Percentiles rank a stretch among this genome's conserved stretches.
phyloP scores from a whole-genome alignment of 805 yeast genomes.

The Cyberlindnera petersonii region DNA sequence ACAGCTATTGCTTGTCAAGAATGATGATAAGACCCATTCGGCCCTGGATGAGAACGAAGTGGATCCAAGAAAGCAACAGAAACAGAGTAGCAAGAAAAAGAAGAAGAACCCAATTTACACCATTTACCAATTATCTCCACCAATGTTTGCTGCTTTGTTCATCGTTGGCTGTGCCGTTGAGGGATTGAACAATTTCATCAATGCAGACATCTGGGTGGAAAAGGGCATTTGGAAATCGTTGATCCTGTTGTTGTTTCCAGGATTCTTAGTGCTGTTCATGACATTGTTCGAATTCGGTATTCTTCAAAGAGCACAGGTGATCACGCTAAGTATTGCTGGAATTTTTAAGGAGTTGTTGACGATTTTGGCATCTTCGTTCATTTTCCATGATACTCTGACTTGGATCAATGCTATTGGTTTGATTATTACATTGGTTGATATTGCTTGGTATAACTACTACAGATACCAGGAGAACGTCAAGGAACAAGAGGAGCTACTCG shows the following conservation, averaged over 20 bases:
- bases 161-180: slow-evolving; percentile 65
- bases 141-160: slow-evolving; percentile 65
- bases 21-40: slow-evolving; percentile 21
- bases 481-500: slow-evolving; percentile 9
- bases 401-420: slow-evolving; percentile 71
- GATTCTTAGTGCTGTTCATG: slow-evolving; percentile 83
- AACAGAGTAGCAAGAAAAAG: slow-evolving; percentile 8
- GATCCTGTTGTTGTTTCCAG: slow-evolving; percentile 68
- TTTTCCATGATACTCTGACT: slow-evolving; percentile 72
- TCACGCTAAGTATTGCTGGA: slow-evolving; percentile 87
- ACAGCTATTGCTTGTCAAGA: slow-evolving; percentile 67
- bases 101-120: slow-evolving; percentile 74
- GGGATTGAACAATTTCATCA: slow-evolving; percentile 51
- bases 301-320: slow-evolving; percentile 73
- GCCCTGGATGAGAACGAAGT: neutral
- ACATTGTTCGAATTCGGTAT: slow-evolving; percentile 84
- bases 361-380: slow-evolving; percentile 57
- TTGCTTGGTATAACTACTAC: slow-evolving; percentile 76
- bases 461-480: slow-evolving; percentile 35
- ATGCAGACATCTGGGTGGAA: slow-evolving; percentile 60
- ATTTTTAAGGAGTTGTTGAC: slow-evolving; percentile 90
- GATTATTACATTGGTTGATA: slow-evolving; percentile 68
- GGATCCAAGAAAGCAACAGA: neutral
- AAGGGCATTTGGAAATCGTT: slow-evolving; percentile 55
- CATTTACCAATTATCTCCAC: slow-evolving; percentile 78